Evolutionary conservation across 192 early-diverging fungal species (phyloP).

Genomic region (Podila verticillata): DNA sequence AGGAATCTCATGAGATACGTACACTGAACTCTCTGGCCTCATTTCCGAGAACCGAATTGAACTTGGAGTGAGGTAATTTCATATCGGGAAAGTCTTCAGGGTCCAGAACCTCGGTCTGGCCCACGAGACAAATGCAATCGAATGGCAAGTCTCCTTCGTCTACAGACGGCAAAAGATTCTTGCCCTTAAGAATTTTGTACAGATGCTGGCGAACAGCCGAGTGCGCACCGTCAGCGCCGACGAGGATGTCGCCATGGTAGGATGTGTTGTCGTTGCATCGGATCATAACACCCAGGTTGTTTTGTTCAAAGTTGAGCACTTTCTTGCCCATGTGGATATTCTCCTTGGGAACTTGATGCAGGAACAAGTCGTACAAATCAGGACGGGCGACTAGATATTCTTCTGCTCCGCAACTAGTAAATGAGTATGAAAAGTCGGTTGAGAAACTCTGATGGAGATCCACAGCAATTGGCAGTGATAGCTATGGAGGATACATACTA

Average conservation of each 20-base stretch:
- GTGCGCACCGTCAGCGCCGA: conserved; percentile 13
- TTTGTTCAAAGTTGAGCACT: neutral
- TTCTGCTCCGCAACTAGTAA: neutral
- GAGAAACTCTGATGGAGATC: no score
- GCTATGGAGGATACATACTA: no score
- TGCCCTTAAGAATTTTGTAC: neutral
- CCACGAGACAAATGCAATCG: neutral
- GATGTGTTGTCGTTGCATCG: conserved; percentile 3
- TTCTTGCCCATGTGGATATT: conserved; percentile 13
- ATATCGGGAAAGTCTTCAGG: conserved; percentile 1
- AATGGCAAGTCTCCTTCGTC: neutral
- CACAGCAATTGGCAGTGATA: no score
- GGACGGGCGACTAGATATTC: neutral
- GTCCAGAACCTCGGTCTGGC: neutral
- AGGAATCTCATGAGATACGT: no score
- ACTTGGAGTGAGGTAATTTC: neutral
- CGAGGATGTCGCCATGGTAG: conserved; percentile 12
- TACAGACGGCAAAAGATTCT: neutral
- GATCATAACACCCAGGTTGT: conserved; percentile 7
- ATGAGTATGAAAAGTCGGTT: no score
- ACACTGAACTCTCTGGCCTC: no score
- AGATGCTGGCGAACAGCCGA: conserved; percentile 7
- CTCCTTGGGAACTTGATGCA: neutral
- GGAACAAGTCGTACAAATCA: neutral
- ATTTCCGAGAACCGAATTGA: neutral